Conservation (phyloP, 2,329 filamentous ascomycete genomes). For the Colletotrichum viniferum region DNA sequence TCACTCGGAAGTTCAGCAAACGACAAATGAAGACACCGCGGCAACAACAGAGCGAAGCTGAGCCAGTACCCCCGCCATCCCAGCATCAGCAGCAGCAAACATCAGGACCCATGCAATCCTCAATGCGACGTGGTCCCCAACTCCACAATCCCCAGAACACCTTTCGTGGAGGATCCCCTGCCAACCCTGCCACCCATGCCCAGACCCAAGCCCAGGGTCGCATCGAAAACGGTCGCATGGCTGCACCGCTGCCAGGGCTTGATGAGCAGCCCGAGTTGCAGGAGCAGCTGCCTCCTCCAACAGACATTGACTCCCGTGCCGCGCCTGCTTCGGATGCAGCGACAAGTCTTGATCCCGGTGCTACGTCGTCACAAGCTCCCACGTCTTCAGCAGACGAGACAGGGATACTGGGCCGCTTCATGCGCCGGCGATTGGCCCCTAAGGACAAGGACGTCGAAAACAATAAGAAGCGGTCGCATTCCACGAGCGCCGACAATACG, state of each 20-base stretch:
- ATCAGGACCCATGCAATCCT: conserved; percentile 6
- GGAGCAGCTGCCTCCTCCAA: background rate
- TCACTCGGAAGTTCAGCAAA: conserved; percentile 1
- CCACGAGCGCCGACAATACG: background rate
- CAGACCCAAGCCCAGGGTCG: conserved; percentile 4
- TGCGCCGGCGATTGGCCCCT: conserved; percentile 8
- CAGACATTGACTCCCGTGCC: background rate
- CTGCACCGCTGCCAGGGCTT: conserved; percentile 7
- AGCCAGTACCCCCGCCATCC: background rate
- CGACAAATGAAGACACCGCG: background rate
- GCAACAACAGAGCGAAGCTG: background rate
- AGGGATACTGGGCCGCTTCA: conserved; percentile 7
- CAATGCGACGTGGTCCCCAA: conserved; percentile 14
- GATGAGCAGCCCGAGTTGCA: conserved; percentile 9
- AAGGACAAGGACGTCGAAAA: background rate
- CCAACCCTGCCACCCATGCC: background rate
- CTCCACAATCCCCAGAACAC: conserved; percentile 23
- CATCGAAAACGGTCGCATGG: conserved; percentile 7
- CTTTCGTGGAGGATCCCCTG: background rate
- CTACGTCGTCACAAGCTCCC: conserved; percentile 2
- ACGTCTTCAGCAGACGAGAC: background rate
- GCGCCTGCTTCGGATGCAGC: background rate
- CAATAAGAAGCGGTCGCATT: background rate
- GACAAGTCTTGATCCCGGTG: background rate
- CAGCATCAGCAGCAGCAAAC: background rate